These are phyloP conservation scores for Fonsecaea nubica DNA, from an alignment of 2,329 filamentous ascomycete species.

Conservation along the genomic window DNA sequence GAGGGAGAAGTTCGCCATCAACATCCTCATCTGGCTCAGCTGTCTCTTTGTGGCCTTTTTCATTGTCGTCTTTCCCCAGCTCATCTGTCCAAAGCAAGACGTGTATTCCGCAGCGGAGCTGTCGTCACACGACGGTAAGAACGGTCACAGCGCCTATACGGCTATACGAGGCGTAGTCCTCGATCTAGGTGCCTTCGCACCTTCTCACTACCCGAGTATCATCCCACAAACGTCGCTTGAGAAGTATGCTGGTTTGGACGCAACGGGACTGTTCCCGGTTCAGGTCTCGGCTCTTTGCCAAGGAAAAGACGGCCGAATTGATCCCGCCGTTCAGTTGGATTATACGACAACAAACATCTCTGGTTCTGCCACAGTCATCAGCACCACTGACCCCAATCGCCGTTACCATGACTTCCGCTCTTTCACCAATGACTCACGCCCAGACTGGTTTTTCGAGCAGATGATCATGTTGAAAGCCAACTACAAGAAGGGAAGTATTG, in stretches of 20 bases:
- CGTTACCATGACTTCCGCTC: conserved; percentile 92
- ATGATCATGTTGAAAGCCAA: conserved; percentile 77
- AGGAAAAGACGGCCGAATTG: conserved; percentile 71
- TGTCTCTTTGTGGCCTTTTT: conserved; percentile 83
- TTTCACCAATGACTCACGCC: conserved; percentile 78
- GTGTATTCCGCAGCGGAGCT: conserved; percentile 84
- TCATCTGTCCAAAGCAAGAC: conserved; percentile 91
- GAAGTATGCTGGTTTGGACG: conserved; percentile 85
- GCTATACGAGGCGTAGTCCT: conserved; percentile 90
- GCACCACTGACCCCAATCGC: conserved; percentile 72
- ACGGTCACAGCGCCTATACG: conserved; percentile 67
- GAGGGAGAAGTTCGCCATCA: conserved; percentile 98
- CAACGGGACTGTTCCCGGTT: conserved; percentile 87
- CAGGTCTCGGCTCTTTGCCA: conserved; percentile 92
- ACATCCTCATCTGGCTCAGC: conserved; percentile 91
- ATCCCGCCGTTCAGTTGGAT: conserved; percentile 79
- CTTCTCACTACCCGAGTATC: conserved; percentile 77
- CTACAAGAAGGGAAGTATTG: conserved; percentile 86
- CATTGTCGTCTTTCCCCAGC: conserved; percentile 81
- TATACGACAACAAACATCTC: conserved; percentile 79
- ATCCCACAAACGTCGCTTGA: conserved; percentile 67
- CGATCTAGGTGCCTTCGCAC: conserved; percentile 75
- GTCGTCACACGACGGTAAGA: conserved; percentile 74
- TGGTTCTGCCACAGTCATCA: conserved; percentile 69
- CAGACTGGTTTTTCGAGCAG: conserved; percentile 92